These are phyloP conservation scores for Tylopilus subfusipes DNA, from an alignment of 768 basidiomycete species.

Conservation along the genomic window DNA sequence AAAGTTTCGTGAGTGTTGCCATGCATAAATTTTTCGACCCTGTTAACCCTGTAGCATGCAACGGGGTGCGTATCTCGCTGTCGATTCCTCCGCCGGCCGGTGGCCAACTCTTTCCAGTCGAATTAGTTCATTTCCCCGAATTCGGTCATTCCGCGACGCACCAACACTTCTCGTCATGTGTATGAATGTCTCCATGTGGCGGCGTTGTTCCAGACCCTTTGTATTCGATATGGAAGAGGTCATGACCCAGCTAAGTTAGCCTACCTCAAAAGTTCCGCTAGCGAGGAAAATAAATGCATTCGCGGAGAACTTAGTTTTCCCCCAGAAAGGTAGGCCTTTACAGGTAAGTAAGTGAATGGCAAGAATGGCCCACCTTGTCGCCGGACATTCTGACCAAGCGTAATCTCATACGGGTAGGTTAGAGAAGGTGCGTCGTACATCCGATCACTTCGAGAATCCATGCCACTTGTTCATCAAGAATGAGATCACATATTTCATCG, in stretches of 20 bases:
- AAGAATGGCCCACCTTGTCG: not conserved
- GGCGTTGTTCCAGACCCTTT: not conserved
- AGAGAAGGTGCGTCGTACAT: not conserved
- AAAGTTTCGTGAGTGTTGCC: not conserved
- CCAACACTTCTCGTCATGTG: not conserved
- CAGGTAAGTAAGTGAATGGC: not conserved
- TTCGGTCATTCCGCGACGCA: not conserved
- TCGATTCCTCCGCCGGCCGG: not conserved
- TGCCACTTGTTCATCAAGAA: not conserved
- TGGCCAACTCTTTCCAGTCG: not conserved
- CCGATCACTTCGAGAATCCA: not conserved
- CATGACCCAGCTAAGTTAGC: not conserved
- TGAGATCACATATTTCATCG: not conserved
- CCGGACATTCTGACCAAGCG: not conserved
- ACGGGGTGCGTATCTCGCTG: not conserved
- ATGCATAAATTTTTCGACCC: not conserved
- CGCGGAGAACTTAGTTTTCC: not conserved
- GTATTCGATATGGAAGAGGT: not conserved
- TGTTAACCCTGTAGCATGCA: not conserved
- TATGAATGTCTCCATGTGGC: not conserved
- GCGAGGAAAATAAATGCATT: not conserved
- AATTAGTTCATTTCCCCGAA: not conserved
- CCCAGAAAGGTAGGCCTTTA: not conserved
- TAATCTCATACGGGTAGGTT: not conserved
- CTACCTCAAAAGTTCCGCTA: not conserved